Conservation (phyloP, 768 basidiomycete genomes). For the Tremella yokohamensis region DNA sequence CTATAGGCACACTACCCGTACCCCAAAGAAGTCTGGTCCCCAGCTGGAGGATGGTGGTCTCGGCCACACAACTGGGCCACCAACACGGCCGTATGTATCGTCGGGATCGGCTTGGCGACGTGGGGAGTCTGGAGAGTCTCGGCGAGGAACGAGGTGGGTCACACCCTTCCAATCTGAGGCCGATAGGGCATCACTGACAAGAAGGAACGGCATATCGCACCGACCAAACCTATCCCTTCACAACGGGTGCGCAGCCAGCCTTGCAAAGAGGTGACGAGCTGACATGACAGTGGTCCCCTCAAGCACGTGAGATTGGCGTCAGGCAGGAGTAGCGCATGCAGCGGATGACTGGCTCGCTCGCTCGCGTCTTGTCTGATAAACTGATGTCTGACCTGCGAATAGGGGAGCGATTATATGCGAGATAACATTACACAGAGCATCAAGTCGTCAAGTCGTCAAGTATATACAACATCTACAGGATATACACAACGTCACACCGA, state of each 20-base stretch:
- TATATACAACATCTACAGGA: too few relatives aligned
- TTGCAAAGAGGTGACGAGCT: slow-evolving; percentile 11
- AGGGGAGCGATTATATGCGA: background rate
- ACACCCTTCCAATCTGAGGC: background rate
- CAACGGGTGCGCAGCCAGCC: slow-evolving; percentile 59
- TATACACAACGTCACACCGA: too few relatives aligned
- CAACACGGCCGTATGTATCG: slow-evolving; percentile 72
- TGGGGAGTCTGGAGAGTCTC: slow-evolving; percentile 70
- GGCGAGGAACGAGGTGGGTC: slow-evolving; percentile 72
- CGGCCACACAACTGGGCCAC: slow-evolving; percentile 83
- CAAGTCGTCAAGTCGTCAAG: too few relatives aligned
- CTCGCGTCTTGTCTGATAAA: background rate
- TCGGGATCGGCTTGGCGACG: slow-evolving; percentile 65
- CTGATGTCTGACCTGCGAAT: background rate
- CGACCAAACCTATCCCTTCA: slow-evolving; percentile 71
- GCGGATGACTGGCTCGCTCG: background rate
- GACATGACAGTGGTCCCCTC: slow-evolving; percentile 47
- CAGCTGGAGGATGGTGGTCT: slow-evolving; percentile 94
- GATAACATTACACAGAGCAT: too few relatives aligned
- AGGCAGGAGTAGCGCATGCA: slow-evolving; percentile 33
- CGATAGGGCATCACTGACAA: background rate
- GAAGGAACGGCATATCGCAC: slow-evolving; percentile 60
- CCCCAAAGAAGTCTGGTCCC: slow-evolving; percentile 92
- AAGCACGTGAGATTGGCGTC: slow-evolving; percentile 45
- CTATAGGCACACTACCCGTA: slow-evolving; percentile 69